Percentiles rank a stretch among this genome's conserved stretches.
These are phyloP conservation scores for Curvularia hawaiiensis DNA, from an alignment of 2,329 filamentous ascomycete genomes.

Conservation along the genomic window DNA sequence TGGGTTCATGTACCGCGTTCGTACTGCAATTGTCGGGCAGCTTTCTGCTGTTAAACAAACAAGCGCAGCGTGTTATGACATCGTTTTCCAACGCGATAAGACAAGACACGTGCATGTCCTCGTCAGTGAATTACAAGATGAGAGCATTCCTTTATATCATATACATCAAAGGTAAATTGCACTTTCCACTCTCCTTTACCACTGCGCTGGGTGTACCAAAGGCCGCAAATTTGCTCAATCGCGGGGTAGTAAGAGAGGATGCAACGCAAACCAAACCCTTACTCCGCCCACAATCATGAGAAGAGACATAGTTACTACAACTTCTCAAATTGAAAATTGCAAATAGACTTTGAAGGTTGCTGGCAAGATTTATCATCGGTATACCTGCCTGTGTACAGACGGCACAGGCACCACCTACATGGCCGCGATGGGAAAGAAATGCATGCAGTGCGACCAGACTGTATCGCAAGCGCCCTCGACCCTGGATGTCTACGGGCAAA, in stretches of 20 bases:
- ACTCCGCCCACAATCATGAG: not conserved
- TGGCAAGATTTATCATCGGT: not conserved
- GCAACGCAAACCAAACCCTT: not conserved
- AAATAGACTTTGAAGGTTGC: not conserved
- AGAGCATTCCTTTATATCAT: not conserved
- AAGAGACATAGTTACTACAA: not conserved
- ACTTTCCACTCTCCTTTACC: not conserved
- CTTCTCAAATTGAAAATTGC: not conserved
- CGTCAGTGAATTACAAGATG: not conserved
- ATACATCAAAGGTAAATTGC: not conserved
- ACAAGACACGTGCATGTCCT: not conserved
- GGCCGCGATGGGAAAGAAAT: not conserved
- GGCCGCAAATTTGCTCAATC: constrained; percentile 31
- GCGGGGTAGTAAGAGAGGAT: constrained; percentile 11
- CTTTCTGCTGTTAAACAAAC: not conserved
- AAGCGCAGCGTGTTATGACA: not conserved
- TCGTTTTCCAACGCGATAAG: not conserved
- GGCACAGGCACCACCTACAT: not conserved
- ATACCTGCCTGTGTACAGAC: not conserved
- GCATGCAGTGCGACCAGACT: not conserved
- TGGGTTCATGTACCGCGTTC: not conserved
- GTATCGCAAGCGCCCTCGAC: not conserved
- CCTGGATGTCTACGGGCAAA: not conserved
- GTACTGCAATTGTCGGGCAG: not conserved
- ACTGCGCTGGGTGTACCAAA: constrained; percentile 9